Evolutionary conservation across 2,329 filamentous ascomycete genomes (phyloP).

Genomic region (Calycina marina): DNA sequence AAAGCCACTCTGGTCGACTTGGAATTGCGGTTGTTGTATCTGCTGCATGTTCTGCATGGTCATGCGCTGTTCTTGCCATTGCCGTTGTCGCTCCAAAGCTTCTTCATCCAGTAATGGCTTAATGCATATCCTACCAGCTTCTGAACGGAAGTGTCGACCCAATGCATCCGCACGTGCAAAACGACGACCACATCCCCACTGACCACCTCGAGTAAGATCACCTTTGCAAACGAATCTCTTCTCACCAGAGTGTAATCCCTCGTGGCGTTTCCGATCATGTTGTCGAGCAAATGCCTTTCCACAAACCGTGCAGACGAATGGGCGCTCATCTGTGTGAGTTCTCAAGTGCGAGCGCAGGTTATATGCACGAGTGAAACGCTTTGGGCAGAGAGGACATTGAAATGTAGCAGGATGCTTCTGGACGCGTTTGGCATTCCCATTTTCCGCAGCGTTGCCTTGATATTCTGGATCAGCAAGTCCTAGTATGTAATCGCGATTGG

Average conservation of each 20-base stretch:
- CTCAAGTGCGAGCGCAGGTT: conserved; percentile 90
- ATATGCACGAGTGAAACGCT: conserved; percentile 91
- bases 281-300: conserved; percentile 95
- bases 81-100: conserved; percentile 63
- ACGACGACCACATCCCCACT: conserved; percentile 85
- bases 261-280: conserved; percentile 93
- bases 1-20: conserved; percentile 45
- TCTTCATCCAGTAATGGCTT: conserved; percentile 96
- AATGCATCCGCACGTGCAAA: conserved; percentile 94
- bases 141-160: conserved; percentile 85
- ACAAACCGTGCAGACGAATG: conserved; percentile 93
- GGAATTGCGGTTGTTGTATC: conserved; percentile 39
- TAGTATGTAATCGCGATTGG: conserved; percentile 63
- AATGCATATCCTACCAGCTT: conserved; percentile 91
- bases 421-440: conserved; percentile 55
- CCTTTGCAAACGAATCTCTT: conserved; percentile 98
- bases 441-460: conserved; percentile 47
- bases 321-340: conserved; percentile 92
- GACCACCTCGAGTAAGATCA: conserved; percentile 64
- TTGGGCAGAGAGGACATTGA: conserved; percentile 84
- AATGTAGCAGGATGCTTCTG: conserved; percentile 98
- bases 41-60: conserved; percentile 47
- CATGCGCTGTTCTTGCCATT: conserved; percentile 59
- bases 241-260: conserved; percentile 89
- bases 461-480: conserved; percentile 81